Evolutionary conservation across 2,329 filamentous ascomycete species (phyloP).

Genomic region (Emergomyces orientalis): DNA sequence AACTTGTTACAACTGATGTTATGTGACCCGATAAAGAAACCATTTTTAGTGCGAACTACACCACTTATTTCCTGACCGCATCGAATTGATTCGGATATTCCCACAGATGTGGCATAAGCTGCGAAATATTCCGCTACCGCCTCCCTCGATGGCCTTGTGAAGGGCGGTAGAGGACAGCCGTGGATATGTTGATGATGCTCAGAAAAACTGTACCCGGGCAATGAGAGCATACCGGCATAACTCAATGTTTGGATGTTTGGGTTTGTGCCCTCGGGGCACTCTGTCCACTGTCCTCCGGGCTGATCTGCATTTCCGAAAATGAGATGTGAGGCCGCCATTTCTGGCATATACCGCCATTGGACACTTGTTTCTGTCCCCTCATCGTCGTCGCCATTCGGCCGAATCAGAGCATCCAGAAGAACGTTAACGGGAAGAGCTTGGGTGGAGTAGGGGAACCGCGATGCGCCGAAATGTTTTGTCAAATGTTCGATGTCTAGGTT

Average conservation of each 20-base stretch:
- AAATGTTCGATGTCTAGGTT: constrained; percentile 40
- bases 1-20: constrained; percentile 47
- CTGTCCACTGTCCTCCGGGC: constrained; percentile 52
- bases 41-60: constrained; percentile 38
- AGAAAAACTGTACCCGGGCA: constrained; percentile 50
- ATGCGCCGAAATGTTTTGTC: constrained; percentile 49
- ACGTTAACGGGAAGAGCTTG: constrained; percentile 53
- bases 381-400: constrained; percentile 50
- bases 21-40: constrained; percentile 45
- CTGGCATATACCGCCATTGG: constrained; percentile 45
- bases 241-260: constrained; percentile 51
- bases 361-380: constrained; percentile 43
- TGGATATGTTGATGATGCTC: constrained; percentile 41
- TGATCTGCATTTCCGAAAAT: constrained; percentile 44
- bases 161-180: constrained; percentile 39
- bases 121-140: constrained; percentile 49
- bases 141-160: constrained; percentile 46
- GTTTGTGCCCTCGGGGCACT: constrained; percentile 44
- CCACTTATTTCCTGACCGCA: constrained; percentile 35
- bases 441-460: constrained; percentile 51
- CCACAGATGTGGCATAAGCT: constrained; percentile 45
- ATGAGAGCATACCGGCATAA: constrained; percentile 53
- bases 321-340: constrained; percentile 45
- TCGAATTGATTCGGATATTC: constrained; percentile 42
- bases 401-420: constrained; percentile 50